Evolutionary conservation across 768 basidiomycete species (phyloP).

Genomic region (Amyloporia xantha): DNA sequence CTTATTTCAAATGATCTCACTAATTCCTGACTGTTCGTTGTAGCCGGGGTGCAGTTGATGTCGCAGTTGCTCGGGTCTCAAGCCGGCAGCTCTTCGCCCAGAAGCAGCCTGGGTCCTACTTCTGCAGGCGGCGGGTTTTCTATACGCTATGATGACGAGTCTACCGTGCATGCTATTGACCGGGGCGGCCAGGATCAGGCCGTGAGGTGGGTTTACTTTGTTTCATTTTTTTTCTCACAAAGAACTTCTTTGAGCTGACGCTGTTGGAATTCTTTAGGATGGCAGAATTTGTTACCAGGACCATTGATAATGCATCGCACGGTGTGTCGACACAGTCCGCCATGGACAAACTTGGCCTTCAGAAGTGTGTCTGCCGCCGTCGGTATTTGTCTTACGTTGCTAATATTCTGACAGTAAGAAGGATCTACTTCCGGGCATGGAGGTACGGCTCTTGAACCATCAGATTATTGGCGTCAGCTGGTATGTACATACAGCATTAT

Average conservation of each 20-base stretch:
- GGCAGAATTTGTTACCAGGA: conserved; percentile 54
- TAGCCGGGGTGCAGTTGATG: not conserved
- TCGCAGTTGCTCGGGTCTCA: conserved; percentile 3
- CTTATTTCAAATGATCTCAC: too few species aligned
- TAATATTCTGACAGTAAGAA: conserved; percentile 29
- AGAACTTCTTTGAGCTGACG: too few species aligned
- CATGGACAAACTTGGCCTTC: conserved; percentile 44
- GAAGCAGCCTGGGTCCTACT: not conserved
- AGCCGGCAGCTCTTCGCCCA: not conserved
- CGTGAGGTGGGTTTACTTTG: conserved; percentile 31
- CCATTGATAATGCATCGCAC: conserved; percentile 52
- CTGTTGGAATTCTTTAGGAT: conserved; percentile 34
- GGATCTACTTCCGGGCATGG: conserved; percentile 61
- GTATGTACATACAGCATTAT: conserved; percentile 24
- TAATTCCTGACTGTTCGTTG: too few species aligned
- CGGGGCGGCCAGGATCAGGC: conserved; percentile 53
- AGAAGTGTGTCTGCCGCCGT: conserved; percentile 30
- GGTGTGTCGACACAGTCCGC: conserved; percentile 46
- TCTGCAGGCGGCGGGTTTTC: conserved; percentile 25
- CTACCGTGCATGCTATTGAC: conserved; percentile 44
- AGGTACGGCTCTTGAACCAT: conserved; percentile 64
- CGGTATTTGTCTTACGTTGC: not conserved
- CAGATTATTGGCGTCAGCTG: conserved; percentile 75
- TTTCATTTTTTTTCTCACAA: not conserved
- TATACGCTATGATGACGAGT: conserved; percentile 45